Conservation (phyloP, 352 stramenopile species). For the Phytopythium vexans region DNA sequence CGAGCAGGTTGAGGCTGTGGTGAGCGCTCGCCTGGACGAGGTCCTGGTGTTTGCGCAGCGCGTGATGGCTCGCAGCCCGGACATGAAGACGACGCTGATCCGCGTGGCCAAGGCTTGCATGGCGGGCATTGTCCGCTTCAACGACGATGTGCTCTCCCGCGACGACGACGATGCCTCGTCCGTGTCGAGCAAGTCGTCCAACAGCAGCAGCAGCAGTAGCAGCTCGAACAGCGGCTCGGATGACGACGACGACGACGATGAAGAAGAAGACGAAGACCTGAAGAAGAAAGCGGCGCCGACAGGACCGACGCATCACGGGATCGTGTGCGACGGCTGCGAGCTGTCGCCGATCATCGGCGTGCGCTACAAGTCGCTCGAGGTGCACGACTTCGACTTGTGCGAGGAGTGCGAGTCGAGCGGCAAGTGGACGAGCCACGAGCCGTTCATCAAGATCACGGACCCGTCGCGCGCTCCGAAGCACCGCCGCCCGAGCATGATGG, state of each 20-base stretch:
- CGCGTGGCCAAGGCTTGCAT: slow-evolving; percentile 41
- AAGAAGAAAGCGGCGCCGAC: not conserved
- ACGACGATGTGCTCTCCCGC: slow-evolving; percentile 22
- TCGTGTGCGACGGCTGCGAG: slow-evolving; percentile 58
- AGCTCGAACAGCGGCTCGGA: slow-evolving; percentile 8
- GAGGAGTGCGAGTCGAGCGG: slow-evolving; percentile 58
- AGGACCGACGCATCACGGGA: slow-evolving; percentile 23
- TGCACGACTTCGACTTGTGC: slow-evolving; percentile 78
- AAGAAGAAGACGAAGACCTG: slow-evolving; percentile 10
- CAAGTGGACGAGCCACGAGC: slow-evolving; percentile 41
- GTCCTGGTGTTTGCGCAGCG: slow-evolving; percentile 37
- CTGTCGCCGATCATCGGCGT: slow-evolving; percentile 50
- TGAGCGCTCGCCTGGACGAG: slow-evolving; percentile 28
- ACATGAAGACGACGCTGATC: slow-evolving; percentile 40
- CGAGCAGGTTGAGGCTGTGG: slow-evolving; percentile 25
- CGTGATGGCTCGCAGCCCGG: slow-evolving; percentile 32
- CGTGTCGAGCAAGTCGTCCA: slow-evolving; percentile 14
- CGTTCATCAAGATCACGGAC: slow-evolving; percentile 82
- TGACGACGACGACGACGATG: slow-evolving; percentile 8
- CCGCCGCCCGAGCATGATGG: slow-evolving; percentile 17
- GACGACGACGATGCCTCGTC: slow-evolving; percentile 22
- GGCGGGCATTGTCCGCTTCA: slow-evolving; percentile 25
- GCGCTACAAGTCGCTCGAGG: slow-evolving; percentile 80
- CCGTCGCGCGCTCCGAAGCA: slow-evolving; percentile 46
- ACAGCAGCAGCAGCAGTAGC: slow-evolving; percentile 8